phyloP scores from a whole-genome alignment of 2,329 filamentous ascomycete species.

The Exophiala xenobiotica region DNA sequence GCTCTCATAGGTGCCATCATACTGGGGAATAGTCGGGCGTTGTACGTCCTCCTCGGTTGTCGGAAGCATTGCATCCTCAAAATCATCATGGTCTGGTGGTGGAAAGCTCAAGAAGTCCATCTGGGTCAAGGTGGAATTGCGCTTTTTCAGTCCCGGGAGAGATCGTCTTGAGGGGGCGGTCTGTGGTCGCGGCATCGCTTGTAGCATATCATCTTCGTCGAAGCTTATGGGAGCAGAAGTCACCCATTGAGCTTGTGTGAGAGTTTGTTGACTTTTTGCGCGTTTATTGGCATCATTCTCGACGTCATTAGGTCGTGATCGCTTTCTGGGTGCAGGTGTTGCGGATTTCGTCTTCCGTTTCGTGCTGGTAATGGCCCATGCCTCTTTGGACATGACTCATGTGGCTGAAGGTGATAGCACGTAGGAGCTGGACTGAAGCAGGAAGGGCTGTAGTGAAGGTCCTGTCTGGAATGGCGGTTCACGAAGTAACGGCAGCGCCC shows the following conservation, averaged over 20 bases:
- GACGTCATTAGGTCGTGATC: slow-evolving; percentile 10
- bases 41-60: neutral
- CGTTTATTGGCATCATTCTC: slow-evolving; percentile 4
- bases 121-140: slow-evolving; percentile 30
- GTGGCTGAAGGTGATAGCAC: neutral
- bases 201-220: slow-evolving; percentile 13
- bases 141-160: slow-evolving; percentile 17
- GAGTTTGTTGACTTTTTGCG: slow-evolving; percentile 23
- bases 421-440: neutral
- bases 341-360: slow-evolving; percentile 20
- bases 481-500: no score
- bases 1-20: slow-evolving; percentile 23
- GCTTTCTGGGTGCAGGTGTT: slow-evolving; percentile 20
- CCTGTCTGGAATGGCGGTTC: neutral
- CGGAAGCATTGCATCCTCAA: slow-evolving; percentile 13
- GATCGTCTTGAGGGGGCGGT: neutral
- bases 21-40: slow-evolving; percentile 2
- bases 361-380: slow-evolving; percentile 24
- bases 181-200: neutral
- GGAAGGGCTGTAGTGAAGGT: neutral
- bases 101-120: slow-evolving; percentile 29
- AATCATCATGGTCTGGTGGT: slow-evolving; percentile 4
- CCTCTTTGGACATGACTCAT: slow-evolving; percentile 12
- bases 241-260: slow-evolving; percentile 30
- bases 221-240: slow-evolving; percentile 6